These are phyloP conservation scores for Colletotrichum nymphaeae DNA, from an alignment of 2,329 filamentous ascomycete genomes.

Conservation along the genomic window DNA sequence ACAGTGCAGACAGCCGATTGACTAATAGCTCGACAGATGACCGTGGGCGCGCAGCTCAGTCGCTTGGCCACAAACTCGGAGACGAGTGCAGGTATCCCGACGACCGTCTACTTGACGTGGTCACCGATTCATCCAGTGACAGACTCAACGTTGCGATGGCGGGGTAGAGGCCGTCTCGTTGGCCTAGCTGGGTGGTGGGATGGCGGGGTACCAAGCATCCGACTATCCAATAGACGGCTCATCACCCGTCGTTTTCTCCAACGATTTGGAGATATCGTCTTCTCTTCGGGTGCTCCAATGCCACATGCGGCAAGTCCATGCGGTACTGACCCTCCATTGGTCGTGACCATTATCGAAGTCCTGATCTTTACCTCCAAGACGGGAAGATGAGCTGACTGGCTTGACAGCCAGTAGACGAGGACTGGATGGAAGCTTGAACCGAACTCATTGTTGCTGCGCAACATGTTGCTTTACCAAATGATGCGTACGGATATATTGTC, in stretches of 20 bases:
- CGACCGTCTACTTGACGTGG: background rate
- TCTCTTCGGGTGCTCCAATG: background rate
- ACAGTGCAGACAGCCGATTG: background rate
- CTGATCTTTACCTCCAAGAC: background rate
- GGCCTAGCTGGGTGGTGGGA: background rate
- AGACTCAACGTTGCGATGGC: background rate
- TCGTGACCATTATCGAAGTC: background rate
- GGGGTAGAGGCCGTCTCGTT: background rate
- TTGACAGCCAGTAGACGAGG: background rate
- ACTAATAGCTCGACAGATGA: background rate
- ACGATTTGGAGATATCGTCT: conserved; percentile 10
- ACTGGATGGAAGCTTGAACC: background rate
- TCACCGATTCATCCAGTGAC: background rate
- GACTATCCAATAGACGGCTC: background rate
- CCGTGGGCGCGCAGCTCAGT: background rate
- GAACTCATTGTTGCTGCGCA: background rate
- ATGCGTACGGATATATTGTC: background rate
- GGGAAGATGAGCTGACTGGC: background rate
- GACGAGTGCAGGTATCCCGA: background rate
- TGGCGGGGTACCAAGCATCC: conserved; percentile 5
- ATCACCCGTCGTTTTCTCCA: conserved; percentile 19
- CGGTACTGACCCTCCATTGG: conserved; percentile 11
- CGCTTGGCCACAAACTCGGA: background rate
- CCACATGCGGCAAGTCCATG: conserved; percentile 28
- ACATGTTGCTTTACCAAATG: background rate